A percentile compares a stretch with the other conserved stretches of the same genome.
Evolutionary conservation across 345 rosid genomes (phyloP).

Genomic region (Capsella bursapastoris): DNA sequence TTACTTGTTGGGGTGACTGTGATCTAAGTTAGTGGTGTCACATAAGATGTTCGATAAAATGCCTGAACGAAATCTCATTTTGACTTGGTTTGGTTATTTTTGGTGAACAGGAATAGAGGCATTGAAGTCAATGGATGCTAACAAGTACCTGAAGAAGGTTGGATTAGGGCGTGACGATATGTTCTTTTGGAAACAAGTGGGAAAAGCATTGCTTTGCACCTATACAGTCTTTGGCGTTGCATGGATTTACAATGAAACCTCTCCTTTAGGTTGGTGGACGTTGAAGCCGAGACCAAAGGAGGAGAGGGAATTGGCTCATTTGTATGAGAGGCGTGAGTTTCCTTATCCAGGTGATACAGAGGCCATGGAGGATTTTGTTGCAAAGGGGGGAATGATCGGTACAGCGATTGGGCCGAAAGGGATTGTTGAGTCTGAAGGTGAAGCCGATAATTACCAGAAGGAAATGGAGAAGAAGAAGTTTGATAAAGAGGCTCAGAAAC

Average conservation of each 20-base stretch:
- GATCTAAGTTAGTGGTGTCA: neutral
- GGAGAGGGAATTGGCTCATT: conserved; percentile 72
- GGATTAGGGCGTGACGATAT: conserved; percentile 75
- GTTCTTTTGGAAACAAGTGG: conserved; percentile 80
- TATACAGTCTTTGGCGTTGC: conserved; percentile 70
- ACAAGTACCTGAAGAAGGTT: conserved; percentile 64
- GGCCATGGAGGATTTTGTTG: conserved; percentile 91
- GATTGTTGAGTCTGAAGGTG: conserved; percentile 58
- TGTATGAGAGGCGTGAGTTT: conserved; percentile 77
- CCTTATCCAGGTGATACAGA: conserved; percentile 88
- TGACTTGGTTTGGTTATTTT: neutral
- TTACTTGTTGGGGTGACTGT: conserved; percentile 9
- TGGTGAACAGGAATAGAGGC: conserved; percentile 55
- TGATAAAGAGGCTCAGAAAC: conserved; percentile 72
- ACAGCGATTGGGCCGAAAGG: conserved; percentile 79
- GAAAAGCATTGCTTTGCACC: conserved; percentile 76
- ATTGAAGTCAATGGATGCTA: conserved; percentile 57
- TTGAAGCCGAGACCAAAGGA: conserved; percentile 86
- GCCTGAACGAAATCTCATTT: conserved; percentile 9
- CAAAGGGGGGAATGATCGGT: conserved; percentile 82
- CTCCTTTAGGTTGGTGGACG: conserved; percentile 95
- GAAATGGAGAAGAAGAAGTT: conserved; percentile 73
- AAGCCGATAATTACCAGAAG: conserved; percentile 57
- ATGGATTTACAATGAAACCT: conserved; percentile 81
- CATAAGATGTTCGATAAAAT: conserved; percentile 44